Conservation (phyloP, 1,284 basidiomycete species). For the Heterobasidion occidentale region DNA sequence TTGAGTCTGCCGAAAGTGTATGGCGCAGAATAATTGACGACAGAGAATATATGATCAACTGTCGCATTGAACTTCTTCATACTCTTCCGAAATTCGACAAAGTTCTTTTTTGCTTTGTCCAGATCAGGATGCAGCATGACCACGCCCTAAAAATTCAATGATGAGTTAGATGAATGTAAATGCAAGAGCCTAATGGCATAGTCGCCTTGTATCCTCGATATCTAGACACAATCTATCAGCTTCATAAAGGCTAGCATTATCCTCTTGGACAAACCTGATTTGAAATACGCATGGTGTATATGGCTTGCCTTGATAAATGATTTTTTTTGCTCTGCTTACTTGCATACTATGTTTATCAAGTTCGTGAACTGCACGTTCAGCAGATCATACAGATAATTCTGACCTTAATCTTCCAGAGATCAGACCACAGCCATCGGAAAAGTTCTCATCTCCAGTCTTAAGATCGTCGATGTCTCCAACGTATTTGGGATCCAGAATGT, state of each 20-base stretch:
- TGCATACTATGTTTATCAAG: conserved; percentile 25
- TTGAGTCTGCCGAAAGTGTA: conserved; percentile 57
- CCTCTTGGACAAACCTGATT: conserved; percentile 35
- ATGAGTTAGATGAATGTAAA: background rate
- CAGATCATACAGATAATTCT: conserved; percentile 19
- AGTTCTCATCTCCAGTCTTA: conserved; percentile 43
- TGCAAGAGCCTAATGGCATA: background rate
- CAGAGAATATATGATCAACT: conserved; percentile 49
- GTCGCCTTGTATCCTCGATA: conserved; percentile 48
- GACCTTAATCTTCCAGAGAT: conserved; percentile 31
- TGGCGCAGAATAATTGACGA: conserved; percentile 53
- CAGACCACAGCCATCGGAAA: conserved; percentile 63
- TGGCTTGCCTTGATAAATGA: conserved; percentile 42
- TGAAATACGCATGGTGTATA: conserved; percentile 58
- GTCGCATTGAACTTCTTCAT: conserved; percentile 60
- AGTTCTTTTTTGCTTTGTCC: conserved; percentile 32
- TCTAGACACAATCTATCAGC: conserved; percentile 19
- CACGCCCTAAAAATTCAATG: conserved; percentile 31
- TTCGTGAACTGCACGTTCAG: no score
- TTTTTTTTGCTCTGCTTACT: conserved; percentile 42
- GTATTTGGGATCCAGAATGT: conserved; percentile 37
- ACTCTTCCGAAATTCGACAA: conserved; percentile 53
- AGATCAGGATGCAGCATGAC: conserved; percentile 54
- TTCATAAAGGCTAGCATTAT: background rate
- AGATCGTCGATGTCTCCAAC: conserved; percentile 53